Evolutionary conservation across 2,329 filamentous ascomycete species (phyloP).

Genomic region (Paecilomyces dactylethromorphus): DNA sequence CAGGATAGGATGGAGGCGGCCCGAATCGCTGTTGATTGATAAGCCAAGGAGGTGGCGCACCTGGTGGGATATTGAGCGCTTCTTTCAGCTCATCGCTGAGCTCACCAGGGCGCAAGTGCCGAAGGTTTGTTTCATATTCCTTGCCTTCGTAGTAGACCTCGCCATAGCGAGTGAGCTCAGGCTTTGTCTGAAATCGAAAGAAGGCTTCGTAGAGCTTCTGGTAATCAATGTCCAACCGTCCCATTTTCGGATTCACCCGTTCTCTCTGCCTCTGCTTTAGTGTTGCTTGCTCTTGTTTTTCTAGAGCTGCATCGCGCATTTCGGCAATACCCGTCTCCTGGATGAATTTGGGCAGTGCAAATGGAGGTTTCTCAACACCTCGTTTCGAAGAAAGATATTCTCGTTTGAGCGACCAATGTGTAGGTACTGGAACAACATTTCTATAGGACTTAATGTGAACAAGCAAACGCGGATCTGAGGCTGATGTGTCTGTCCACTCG

Average conservation of each 20-base stretch:
- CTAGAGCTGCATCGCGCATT: slow-evolving; percentile 93
- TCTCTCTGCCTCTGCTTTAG: slow-evolving; percentile 95
- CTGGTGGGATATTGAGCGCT: slow-evolving; percentile 86
- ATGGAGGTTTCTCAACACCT: slow-evolving; percentile 91
- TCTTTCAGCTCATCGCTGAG: slow-evolving; percentile 84
- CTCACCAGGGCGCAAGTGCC: slow-evolving; percentile 84
- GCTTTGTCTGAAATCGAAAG: slow-evolving; percentile 96
- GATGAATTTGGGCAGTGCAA: slow-evolving; percentile 91
- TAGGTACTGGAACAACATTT: slow-evolving; percentile 90
- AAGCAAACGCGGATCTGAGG: slow-evolving; percentile 78
- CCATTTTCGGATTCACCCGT: slow-evolving; percentile 90
- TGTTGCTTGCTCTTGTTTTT: slow-evolving; percentile 87
- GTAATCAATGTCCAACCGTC: slow-evolving; percentile 96
- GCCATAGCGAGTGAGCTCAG: slow-evolving; percentile 84
- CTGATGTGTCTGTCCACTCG: slow-evolving; percentile 94
- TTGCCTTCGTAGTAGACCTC: slow-evolving; percentile 99
- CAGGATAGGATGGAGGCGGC: slow-evolving; percentile 88
- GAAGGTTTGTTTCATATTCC: slow-evolving; percentile 91
- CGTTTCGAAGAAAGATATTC: slow-evolving; percentile 96
- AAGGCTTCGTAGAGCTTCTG: slow-evolving; percentile 98
- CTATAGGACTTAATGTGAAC: slow-evolving; percentile 92
- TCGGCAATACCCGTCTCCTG: slow-evolving; percentile 95
- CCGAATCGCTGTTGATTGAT: slow-evolving; percentile 95
- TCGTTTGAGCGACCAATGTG: slow-evolving; percentile 91
- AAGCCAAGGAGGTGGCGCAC: slow-evolving; percentile 91